phyloP scores from a whole-genome alignment of 495 filamentous ascomycete genomes.

The Talaromyces stipitatus region DNA sequence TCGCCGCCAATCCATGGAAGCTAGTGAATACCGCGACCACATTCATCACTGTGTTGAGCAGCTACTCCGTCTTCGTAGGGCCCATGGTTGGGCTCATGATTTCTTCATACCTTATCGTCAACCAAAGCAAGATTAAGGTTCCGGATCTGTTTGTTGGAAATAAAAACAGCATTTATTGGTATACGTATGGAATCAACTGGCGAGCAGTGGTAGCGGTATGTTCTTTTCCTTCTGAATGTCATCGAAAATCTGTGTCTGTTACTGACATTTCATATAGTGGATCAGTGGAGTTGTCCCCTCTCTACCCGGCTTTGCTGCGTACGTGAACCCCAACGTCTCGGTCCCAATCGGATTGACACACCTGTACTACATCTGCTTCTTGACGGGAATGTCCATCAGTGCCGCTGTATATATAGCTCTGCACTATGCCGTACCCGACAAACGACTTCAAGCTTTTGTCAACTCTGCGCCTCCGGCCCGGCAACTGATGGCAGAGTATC shows the following conservation, averaged over 20 bases:
- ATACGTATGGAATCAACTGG: slow-evolving; percentile 33
- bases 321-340: slow-evolving; percentile 12
- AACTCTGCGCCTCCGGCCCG: slow-evolving; percentile 10
- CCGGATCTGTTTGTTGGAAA: slow-evolving; percentile 28
- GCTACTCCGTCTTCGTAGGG: slow-evolving; percentile 43
- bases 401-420: slow-evolving; percentile 13
- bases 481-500: slow-evolving; percentile 14
- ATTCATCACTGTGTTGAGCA: slow-evolving; percentile 40
- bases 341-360: slow-evolving; percentile 16
- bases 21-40: slow-evolving; percentile 39
- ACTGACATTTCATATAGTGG: slow-evolving; percentile 12
- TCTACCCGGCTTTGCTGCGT: slow-evolving; percentile 18
- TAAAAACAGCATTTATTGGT: slow-evolving; percentile 30
- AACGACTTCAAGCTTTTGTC: slow-evolving; percentile 11
- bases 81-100: slow-evolving; percentile 34
- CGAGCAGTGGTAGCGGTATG: slow-evolving; percentile 28
- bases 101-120: slow-evolving; percentile 31
- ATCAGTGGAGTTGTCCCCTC: slow-evolving; percentile 17
- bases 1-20: slow-evolving; percentile 45
- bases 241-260: neutral
- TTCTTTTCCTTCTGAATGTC: neutral
- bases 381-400: slow-evolving; percentile 14
- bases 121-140: slow-evolving; percentile 27
- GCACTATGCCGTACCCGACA: slow-evolving; percentile 12
- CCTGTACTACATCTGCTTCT: slow-evolving; percentile 21